A percentile compares a stretch with the other conserved stretches of the same genome.
These are phyloP conservation scores for Terana coerulea DNA, from an alignment of 768 basidiomycete species.

Conservation along the genomic window DNA sequence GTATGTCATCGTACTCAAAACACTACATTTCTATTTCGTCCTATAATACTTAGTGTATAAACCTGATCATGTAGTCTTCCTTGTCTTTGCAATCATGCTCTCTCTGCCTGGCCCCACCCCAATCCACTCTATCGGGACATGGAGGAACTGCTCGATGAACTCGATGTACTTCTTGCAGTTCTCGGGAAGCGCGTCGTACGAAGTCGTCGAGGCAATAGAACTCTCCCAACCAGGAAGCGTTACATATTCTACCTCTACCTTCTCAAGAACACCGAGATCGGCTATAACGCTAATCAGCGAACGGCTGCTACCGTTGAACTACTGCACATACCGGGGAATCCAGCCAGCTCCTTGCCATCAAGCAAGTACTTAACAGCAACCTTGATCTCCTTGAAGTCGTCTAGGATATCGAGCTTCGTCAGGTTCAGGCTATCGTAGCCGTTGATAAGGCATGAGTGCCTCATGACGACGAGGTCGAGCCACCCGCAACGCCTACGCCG, in stretches of 20 bases:
- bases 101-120: constrained; percentile 88
- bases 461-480: constrained; percentile 95
- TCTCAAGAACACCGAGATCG: constrained; percentile 75
- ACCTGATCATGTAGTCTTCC: too few relatives aligned
- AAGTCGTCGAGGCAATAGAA: constrained; percentile 58
- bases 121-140: constrained; percentile 83
- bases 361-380: constrained; percentile 77
- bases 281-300: constrained; percentile 42
- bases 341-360: constrained; percentile 71
- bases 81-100: constrained; percentile 53
- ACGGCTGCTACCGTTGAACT: not conserved
- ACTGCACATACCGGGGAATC: constrained; percentile 74
- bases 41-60: too few relatives aligned
- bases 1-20: too few relatives aligned
- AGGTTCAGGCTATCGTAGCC: constrained; percentile 93
- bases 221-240: constrained; percentile 91
- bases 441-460: constrained; percentile 90
- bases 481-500: constrained; percentile 92
- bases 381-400: constrained; percentile 81
- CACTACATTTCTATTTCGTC: too few relatives aligned
- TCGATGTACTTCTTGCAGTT: constrained; percentile 84
- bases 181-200: constrained; percentile 74
- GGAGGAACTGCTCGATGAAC: constrained; percentile 77
- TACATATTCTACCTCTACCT: constrained; percentile 82
- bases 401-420: constrained; percentile 94